A percentile compares a stretch with the other conserved stretches of the same genome.
These are phyloP conservation scores for Yarrowia sp. DNA, from an alignment of 805 yeast species.

Conservation along the genomic window DNA sequence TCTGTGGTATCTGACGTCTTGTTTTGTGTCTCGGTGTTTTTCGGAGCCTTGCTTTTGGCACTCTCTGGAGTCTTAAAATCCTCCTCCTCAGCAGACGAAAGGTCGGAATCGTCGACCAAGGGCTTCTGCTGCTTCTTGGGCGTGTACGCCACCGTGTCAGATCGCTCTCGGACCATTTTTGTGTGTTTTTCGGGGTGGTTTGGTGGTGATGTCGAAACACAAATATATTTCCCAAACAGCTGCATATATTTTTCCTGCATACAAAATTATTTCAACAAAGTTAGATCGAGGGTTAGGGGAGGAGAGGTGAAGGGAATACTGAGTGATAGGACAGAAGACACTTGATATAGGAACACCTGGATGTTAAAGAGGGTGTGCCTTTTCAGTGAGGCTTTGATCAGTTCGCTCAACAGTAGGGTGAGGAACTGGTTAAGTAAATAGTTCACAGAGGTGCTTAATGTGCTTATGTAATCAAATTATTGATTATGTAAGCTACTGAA, in stretches of 20 bases:
- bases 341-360: too few relatives aligned
- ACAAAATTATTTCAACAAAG: background rate
- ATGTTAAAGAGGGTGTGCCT: too few relatives aligned
- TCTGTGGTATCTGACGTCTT: background rate
- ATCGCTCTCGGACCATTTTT: slow-evolving; percentile 24
- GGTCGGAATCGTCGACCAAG: background rate
- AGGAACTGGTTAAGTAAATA: too few relatives aligned
- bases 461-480: background rate
- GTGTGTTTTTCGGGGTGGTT: background rate
- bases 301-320: too few relatives aligned
- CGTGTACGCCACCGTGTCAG: slow-evolving; percentile 22
- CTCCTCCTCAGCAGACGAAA: background rate
- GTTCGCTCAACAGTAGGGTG: too few relatives aligned
- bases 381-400: too few relatives aligned
- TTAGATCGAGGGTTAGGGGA: slow-evolving; percentile 1
- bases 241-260: slow-evolving; percentile 16
- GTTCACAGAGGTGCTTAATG: too few relatives aligned
- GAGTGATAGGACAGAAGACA: too few relatives aligned
- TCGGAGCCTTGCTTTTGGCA: background rate
- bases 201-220: too few relatives aligned
- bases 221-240: background rate
- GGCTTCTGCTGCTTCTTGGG: slow-evolving; percentile 12
- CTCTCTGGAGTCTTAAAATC: slow-evolving; percentile 11
- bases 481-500: too few relatives aligned
- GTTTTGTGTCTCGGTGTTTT: background rate